These are phyloP conservation scores for Bothriochloa decipiens DNA, from an alignment of 176 grass and related monocot species.

Conservation along the genomic window DNA sequence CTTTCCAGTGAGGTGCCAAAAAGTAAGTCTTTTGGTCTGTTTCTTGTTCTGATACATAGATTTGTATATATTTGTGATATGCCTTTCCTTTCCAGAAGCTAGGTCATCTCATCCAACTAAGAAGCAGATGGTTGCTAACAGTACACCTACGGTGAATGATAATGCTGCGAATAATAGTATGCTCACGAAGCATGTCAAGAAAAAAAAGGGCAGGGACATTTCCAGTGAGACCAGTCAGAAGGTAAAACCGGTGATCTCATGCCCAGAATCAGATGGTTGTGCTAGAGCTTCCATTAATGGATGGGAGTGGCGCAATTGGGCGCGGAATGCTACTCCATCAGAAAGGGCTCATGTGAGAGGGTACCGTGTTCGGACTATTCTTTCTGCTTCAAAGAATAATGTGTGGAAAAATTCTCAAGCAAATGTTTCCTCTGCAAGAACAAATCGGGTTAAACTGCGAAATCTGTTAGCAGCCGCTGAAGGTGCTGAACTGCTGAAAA, in stretches of 20 bases:
- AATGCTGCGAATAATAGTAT: slow-evolving; percentile 26
- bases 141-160: slow-evolving; percentile 32
- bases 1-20: slow-evolving; percentile 58
- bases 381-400: slow-evolving; percentile 51
- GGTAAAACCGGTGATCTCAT: slow-evolving; percentile 53
- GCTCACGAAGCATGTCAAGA: slow-evolving; percentile 47
- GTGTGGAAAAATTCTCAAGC: slow-evolving; percentile 54
- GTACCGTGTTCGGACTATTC: slow-evolving; percentile 49
- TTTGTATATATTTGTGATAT: slow-evolving; percentile 29
- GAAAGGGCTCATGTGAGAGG: slow-evolving; percentile 82
- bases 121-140: slow-evolving; percentile 50
- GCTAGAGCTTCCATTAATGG: slow-evolving; percentile 79
- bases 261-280: slow-evolving; percentile 82
- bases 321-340: slow-evolving; percentile 70
- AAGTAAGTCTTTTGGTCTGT: slow-evolving; percentile 50
- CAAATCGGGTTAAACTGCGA: slow-evolving; percentile 82
- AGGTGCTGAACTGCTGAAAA: slow-evolving; percentile 82
- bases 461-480: slow-evolving; percentile 81
- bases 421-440: slow-evolving; percentile 87
- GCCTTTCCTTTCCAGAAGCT: slow-evolving; percentile 50
- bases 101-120: slow-evolving; percentile 57
- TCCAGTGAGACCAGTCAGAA: slow-evolving; percentile 43
- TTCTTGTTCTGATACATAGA: slow-evolving; percentile 8
- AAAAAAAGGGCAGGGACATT: slow-evolving; percentile 55
- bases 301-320: slow-evolving; percentile 95